phyloP scores from a whole-genome alignment of 768 basidiomycete species.

The Cystobasidiopsis lactophilus region DNA sequence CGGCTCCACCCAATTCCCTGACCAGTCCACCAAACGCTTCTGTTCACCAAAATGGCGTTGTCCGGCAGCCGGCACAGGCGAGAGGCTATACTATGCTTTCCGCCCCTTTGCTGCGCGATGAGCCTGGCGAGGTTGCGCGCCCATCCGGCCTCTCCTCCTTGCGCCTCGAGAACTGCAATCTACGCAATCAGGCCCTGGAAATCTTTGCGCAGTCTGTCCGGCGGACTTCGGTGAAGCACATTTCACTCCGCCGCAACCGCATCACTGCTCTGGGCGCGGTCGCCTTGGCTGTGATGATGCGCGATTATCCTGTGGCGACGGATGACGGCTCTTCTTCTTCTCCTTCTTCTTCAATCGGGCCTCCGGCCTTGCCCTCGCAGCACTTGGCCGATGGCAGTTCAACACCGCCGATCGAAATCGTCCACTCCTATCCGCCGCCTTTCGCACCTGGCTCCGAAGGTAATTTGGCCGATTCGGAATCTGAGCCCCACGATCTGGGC shows the following conservation, averaged over 20 bases:
- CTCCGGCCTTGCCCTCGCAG: background rate
- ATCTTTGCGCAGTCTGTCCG: constrained; percentile 59
- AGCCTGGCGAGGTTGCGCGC: background rate
- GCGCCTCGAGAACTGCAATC: constrained; percentile 65
- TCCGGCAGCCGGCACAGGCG: no score
- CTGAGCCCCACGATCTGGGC: background rate
- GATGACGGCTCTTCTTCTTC: constrained; percentile 18
- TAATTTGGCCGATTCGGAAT: no score
- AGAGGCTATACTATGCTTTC: constrained; percentile 16
- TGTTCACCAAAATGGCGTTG: no score
- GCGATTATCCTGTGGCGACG: constrained; percentile 70
- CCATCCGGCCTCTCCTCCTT: constrained; percentile 33
- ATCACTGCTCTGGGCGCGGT: constrained; percentile 71
- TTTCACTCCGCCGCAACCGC: constrained; percentile 71
- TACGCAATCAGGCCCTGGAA: constrained; percentile 55
- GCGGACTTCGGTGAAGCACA: constrained; percentile 58
- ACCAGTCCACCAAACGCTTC: no score
- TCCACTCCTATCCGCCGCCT: background rate
- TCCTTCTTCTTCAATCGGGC: constrained; percentile 19
- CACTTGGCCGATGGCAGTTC: background rate
- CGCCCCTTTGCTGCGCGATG: constrained; percentile 24
- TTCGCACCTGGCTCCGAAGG: no score
- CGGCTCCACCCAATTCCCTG: constrained; percentile 2
- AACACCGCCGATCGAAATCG: background rate
- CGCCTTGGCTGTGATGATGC: constrained; percentile 81